Evolutionary conservation across 805 yeast genomes (phyloP), one percentile per base, ranked within the genome.

Genomic region (Nakazawaea wyomingensis): DNA sequence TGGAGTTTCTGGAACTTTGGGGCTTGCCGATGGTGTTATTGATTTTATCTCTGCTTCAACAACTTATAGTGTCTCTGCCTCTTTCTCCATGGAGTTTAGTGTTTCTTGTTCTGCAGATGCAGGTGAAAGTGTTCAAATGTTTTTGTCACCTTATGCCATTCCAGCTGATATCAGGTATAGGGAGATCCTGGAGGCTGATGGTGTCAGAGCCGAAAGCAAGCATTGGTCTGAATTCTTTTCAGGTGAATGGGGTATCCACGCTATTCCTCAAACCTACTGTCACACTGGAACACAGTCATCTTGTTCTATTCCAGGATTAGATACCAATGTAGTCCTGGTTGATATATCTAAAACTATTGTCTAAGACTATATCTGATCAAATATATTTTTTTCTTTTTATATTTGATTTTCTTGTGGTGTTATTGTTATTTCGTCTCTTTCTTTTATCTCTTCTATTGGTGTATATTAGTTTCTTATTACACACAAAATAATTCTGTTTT

Each of bases 61-160:
- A 2, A 16, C 42, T 10, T 20, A 9, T 9, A 11, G 27, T 17
- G 24, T 38, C 14, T 32, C 39, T 5, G 5, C 11, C 5, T 37
- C 46, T 8, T n/a, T 37, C 5, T 20, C 34, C 4, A 16, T 43
- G 9, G 29, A 33, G 14, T 29, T 44, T 19, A 9, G 35, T 4
- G 37, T 34, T 13, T 13, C 40, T 7, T 44, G 47, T 29, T 33
- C 38, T 4, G 43, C 43, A 2, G 35, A 39, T 24, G 39, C 38
- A 7, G 43, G 43, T 6, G 47, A 44, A 30, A 35, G 37, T 21
- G 47, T 44, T n/a, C 47, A 39, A 14, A 39, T 39, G 36, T 44
- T 30, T 31, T 29, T 44, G n/a, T 26, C 40, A 2, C 47, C 47
- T 11, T 44, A 43, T 43, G 20, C 13, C 10, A 34, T 44, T 16